Conservation (phyloP, 768 basidiomycete genomes). For the Termitomyces sp. region DNA sequence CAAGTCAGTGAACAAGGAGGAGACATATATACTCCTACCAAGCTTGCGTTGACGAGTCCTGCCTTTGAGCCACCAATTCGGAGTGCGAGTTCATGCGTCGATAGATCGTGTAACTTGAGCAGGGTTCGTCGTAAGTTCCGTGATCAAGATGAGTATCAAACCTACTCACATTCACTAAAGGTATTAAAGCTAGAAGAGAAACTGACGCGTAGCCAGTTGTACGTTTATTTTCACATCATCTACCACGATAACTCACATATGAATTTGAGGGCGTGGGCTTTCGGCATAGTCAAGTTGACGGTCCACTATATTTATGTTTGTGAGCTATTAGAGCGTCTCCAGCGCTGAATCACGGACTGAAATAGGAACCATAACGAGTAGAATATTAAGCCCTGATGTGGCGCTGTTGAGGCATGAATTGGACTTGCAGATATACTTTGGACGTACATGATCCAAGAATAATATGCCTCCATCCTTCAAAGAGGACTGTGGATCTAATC, state of each 20-base stretch:
- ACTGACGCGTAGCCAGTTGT: slow-evolving; percentile 33
- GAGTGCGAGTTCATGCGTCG: slow-evolving; percentile 67
- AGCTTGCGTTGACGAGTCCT: slow-evolving; percentile 76
- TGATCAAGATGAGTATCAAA: background rate
- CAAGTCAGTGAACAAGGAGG: background rate
- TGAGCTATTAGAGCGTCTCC: background rate
- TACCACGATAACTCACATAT: slow-evolving; percentile 35
- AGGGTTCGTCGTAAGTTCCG: background rate
- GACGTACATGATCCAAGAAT: slow-evolving; percentile 56
- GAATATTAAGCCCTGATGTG: slow-evolving; percentile 62
- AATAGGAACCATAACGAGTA: slow-evolving; percentile 62
- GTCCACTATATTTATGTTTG: slow-evolving; percentile 43
- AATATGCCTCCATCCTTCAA: slow-evolving; percentile 50
- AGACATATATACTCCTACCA: slow-evolving; percentile 43
- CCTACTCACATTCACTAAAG: slow-evolving; percentile 63
- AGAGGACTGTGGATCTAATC: slow-evolving; percentile 1
- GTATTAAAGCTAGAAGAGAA: slow-evolving; percentile 68
- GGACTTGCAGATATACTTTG: background rate
- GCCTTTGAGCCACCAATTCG: slow-evolving; percentile 76
- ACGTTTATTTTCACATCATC: background rate
- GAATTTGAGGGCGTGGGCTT: slow-evolving; percentile 56
- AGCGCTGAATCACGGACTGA: slow-evolving; percentile 44
- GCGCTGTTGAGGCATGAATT: background rate
- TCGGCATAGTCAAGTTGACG: slow-evolving; percentile 43
- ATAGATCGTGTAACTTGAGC: slow-evolving; percentile 69